Conservation (phyloP, 345 rosid genomes). For the Brassica nigra region DNA sequence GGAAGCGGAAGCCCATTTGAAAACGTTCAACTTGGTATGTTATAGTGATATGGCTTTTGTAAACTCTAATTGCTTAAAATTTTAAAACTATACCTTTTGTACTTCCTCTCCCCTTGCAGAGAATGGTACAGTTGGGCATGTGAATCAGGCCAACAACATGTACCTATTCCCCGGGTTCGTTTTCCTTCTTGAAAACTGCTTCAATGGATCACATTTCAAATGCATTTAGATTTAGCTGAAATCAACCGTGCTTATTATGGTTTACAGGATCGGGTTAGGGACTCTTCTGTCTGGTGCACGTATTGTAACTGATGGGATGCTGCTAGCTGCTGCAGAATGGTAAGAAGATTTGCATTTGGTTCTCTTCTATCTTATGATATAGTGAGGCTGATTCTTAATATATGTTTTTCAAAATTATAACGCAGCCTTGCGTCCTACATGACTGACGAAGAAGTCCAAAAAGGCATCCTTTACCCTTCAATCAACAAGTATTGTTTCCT, state of each 20-base stretch:
- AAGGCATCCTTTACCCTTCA: slow-evolving; percentile 89
- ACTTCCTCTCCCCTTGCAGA: slow-evolving; percentile 46
- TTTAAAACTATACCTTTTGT: background rate
- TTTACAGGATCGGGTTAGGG: slow-evolving; percentile 86
- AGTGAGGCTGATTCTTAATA: background rate
- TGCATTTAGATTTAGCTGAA: background rate
- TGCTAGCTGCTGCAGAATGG: slow-evolving; percentile 95
- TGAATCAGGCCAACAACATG: slow-evolving; percentile 98
- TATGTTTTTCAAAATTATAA: slow-evolving; percentile 13
- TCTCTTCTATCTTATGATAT: background rate
- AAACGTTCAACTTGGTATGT: slow-evolving; percentile 76
- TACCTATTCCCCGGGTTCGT: slow-evolving; percentile 97
- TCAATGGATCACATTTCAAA: background rate
- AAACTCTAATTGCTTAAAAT: background rate
- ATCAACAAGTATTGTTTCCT: slow-evolving; percentile 63
- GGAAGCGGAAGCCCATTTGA: slow-evolving; percentile 99
- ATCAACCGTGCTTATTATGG: background rate
- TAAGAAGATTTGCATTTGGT: slow-evolving; percentile 36
- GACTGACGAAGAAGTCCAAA: slow-evolving; percentile 75
- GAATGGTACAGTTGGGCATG: slow-evolving; percentile 85
- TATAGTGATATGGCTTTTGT: slow-evolving; percentile 7
- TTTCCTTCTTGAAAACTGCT: slow-evolving; percentile 29
- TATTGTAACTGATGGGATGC: slow-evolving; percentile 79
- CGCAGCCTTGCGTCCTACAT: slow-evolving; percentile 97
- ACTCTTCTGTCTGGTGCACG: slow-evolving; percentile 83